Conservation (phyloP, 306 rosid species). For the Chamaecrista fasciculata region DNA sequence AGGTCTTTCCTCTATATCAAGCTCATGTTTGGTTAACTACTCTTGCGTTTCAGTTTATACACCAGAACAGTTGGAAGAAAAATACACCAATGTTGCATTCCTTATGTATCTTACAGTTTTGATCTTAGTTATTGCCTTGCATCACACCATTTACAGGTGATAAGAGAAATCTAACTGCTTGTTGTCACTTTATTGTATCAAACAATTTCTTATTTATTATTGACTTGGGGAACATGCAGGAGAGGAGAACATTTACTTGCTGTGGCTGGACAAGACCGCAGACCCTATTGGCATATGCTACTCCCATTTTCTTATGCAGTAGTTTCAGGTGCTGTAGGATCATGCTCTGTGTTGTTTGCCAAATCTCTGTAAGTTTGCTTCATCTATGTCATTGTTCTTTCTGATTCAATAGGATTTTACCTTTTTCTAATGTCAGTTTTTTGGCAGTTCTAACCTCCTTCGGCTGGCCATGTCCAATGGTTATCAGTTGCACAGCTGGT, state of each 20-base stretch:
- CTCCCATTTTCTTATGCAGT: constrained; percentile 94
- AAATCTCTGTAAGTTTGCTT: constrained; percentile 99
- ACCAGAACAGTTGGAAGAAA: constrained; percentile 90
- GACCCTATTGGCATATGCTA: constrained; percentile 80
- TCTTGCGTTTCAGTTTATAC: constrained; percentile 78
- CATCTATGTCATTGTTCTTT: constrained; percentile 26
- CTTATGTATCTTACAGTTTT: constrained; percentile 78
- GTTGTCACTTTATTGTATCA: constrained; percentile 27
- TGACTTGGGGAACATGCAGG: constrained; percentile 50
- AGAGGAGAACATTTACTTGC: constrained; percentile 74
- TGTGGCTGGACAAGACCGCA: constrained; percentile 74
- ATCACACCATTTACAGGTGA: constrained; percentile 85
- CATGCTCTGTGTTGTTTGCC: constrained; percentile 96
- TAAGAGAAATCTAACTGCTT: constrained; percentile 24
- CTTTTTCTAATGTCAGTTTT: constrained; percentile 25
- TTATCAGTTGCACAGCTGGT: constrained; percentile 94
- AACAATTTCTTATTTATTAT: background rate
- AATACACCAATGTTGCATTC: constrained; percentile 78
- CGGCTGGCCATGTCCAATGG: constrained; percentile 84
- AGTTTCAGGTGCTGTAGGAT: constrained; percentile 98
- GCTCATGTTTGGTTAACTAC: constrained; percentile 30
- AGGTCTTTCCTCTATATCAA: background rate
- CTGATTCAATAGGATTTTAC: constrained; percentile 6
- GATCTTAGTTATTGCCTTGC: constrained; percentile 68
- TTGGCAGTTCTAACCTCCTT: constrained; percentile 80